These are phyloP conservation scores for Salvia hispanica DNA, from an alignment of 257 asterid genomes.

Conservation along the genomic window DNA sequence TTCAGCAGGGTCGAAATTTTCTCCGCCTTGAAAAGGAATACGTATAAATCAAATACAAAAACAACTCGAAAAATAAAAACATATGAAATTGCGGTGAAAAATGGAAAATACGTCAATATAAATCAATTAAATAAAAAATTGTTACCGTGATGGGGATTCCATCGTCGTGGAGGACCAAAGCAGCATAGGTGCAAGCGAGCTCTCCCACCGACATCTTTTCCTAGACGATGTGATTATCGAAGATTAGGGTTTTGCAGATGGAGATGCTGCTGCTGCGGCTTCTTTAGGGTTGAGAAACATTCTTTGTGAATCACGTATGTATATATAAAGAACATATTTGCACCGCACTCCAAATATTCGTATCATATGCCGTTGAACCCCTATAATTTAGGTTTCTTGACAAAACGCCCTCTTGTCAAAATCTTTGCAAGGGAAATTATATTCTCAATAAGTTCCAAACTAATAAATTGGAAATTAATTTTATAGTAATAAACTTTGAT, in stretches of 20 bases:
- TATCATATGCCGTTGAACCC: background rate
- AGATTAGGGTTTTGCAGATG: constrained; percentile 20
- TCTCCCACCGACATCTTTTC: constrained; percentile 55
- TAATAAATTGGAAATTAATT: background rate
- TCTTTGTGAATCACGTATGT: too few species aligned
- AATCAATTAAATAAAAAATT: background rate
- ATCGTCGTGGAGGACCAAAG: constrained; percentile 69
- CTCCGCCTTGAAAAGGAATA: constrained; percentile 52
- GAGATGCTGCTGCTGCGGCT: constrained; percentile 12
- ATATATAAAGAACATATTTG: constrained; percentile 14
- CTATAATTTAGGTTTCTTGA: background rate
- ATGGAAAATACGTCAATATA: background rate
- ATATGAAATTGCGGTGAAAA: background rate
- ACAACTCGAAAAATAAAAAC: background rate
- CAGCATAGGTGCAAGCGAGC: constrained; percentile 65
- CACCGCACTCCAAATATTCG: background rate
- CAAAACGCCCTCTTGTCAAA: constrained; percentile 5
- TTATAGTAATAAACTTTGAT: background rate
- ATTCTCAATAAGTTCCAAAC: background rate
- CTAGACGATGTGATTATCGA: background rate
- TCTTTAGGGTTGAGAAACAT: constrained; percentile 16
- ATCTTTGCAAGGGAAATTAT: too few species aligned
- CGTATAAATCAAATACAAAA: background rate
- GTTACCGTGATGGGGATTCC: constrained; percentile 64
- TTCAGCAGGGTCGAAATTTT: constrained; percentile 52